Base-by-base conservation (phyloP, 768 basidiomycete species). In the Sporobolomyces phaffii region DNA sequence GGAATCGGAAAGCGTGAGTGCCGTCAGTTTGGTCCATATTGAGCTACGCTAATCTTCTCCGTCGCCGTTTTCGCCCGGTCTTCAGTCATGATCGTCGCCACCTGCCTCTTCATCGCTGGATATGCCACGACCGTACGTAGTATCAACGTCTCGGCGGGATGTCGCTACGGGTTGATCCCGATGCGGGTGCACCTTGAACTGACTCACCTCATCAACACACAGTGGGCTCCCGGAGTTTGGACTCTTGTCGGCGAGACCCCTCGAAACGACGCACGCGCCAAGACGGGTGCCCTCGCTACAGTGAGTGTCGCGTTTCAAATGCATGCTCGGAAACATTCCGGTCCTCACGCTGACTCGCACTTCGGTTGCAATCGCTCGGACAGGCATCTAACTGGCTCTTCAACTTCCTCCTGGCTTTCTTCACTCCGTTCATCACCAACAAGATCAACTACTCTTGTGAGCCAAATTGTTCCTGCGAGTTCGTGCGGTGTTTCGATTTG, bases 161-260 rank as follows among this genome's bases (percentile, higher is more conserved):
- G n/a, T n/a, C n/a, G n/a, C n/a, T 26, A 18, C 33, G 20, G 9
- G 9, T 31, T 33, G 4, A 38, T 38, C 38, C 10, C 38, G 38
- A 38, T 38, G 38, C 38, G 38, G 38, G 44, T 45, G 18, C n/a
- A 20, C n/a, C n/a, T n/a, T 9, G 44, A 20, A 8, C 44, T 45
- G 44, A 33, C 31, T 3, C 33, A 24, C 7, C 29, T n/a, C 50
- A 33, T 26, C 24, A 34, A 24, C 22, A 54, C 43, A 31, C 26
- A 54, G 54, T 86, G 84, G 85, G 85, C 82, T 20, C 86, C 86
- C 77, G 86, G 86, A 51, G 77, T 88, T 43, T 89, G 87, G 87
- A 87, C 89, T 73, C 80, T 88, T 24, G 64, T 69, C 62, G 87
- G 86, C 41, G 87, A 89, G 77, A 87, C 85, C 2, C 88, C 87